A percentile compares a stretch with the other conserved stretches of the same genome.
phyloP scores from a whole-genome alignment of 345 rosid genomes.

The Rhodomyrtus tomentosa region DNA sequence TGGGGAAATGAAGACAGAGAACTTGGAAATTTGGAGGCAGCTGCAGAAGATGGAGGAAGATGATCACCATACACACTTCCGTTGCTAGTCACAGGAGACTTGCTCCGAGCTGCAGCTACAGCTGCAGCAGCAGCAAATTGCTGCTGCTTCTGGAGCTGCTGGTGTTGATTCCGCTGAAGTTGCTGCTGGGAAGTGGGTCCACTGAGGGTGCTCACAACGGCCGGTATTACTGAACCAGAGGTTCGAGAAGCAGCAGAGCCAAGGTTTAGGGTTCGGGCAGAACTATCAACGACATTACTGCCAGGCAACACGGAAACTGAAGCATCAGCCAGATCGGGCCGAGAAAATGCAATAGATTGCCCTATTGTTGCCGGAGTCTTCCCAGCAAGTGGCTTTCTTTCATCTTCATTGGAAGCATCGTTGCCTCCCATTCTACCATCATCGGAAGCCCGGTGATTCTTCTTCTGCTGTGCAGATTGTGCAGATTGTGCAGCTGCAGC shows the following conservation, averaged over 20 bases:
- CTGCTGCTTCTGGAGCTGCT: slow-evolving; percentile 51
- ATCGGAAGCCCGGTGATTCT: slow-evolving; percentile 49
- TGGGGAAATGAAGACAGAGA: slow-evolving; percentile 51
- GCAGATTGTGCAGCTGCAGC: slow-evolving; percentile 57
- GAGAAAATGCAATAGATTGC: slow-evolving; percentile 77
- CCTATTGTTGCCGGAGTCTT: slow-evolving; percentile 32
- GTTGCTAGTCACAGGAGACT: slow-evolving; percentile 46
- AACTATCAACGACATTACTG: slow-evolving; percentile 64
- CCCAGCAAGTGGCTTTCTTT: slow-evolving; percentile 41
- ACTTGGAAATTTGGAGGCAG: slow-evolving; percentile 49
- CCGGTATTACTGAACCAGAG: slow-evolving; percentile 34
- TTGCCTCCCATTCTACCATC: slow-evolving; percentile 51
- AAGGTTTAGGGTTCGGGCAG: slow-evolving; percentile 48
- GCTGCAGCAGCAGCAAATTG: slow-evolving; percentile 47
- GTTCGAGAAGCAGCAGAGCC: slow-evolving; percentile 41
- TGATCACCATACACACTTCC: slow-evolving; percentile 64
- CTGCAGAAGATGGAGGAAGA: slow-evolving; percentile 33
- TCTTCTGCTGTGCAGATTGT: slow-evolving; percentile 70
- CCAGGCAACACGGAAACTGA: slow-evolving; percentile 43
- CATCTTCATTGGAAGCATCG: slow-evolving; percentile 48
- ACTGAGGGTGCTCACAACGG: slow-evolving; percentile 13
- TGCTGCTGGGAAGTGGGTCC: slow-evolving; percentile 14
- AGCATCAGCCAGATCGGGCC: slow-evolving; percentile 47
- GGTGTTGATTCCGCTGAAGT: slow-evolving; percentile 13
- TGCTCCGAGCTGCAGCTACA: slow-evolving; percentile 48